These are phyloP conservation scores for Candida parachauliodes DNA, from an alignment of 805 yeast species.

Conservation along the genomic window DNA sequence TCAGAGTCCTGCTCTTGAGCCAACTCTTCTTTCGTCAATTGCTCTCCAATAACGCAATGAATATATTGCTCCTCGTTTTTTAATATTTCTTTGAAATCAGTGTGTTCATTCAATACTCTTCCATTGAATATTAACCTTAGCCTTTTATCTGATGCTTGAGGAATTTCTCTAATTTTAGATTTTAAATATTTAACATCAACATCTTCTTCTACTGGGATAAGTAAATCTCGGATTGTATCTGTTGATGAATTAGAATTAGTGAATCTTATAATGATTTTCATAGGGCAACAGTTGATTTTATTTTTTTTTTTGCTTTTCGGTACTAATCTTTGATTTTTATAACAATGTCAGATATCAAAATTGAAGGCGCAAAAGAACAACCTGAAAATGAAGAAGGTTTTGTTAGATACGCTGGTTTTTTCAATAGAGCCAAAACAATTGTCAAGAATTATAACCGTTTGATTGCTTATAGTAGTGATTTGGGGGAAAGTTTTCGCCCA, in stretches of 20 bases:
- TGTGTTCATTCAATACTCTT: slow-evolving; percentile 53
- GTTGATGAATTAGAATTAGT: slow-evolving; percentile 22
- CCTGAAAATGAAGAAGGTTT: slow-evolving; percentile 25
- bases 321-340: not conserved
- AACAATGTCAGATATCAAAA: slow-evolving; percentile 1
- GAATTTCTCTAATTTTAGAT: slow-evolving; percentile 24
- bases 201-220: slow-evolving; percentile 26
- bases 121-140: slow-evolving; percentile 70
- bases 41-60: slow-evolving; percentile 78
- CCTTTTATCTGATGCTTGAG: slow-evolving; percentile 38
- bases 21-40: slow-evolving; percentile 51
- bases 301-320: not conserved
- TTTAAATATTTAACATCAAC: slow-evolving; percentile 31
- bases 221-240: slow-evolving; percentile 25
- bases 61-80: slow-evolving; percentile 43
- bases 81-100: slow-evolving; percentile 52
- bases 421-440: slow-evolving; percentile 69
- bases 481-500: slow-evolving; percentile 84
- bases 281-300: no score
- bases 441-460: slow-evolving; percentile 72
- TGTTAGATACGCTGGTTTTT: slow-evolving; percentile 78
- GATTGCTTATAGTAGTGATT: slow-evolving; percentile 82
- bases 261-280: slow-evolving; percentile 30
- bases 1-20: slow-evolving; percentile 56
- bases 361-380: slow-evolving; percentile 13